Conservation (phyloP, 2,329 filamentous ascomycete genomes). For the Akanthomyces muscarius region DNA sequence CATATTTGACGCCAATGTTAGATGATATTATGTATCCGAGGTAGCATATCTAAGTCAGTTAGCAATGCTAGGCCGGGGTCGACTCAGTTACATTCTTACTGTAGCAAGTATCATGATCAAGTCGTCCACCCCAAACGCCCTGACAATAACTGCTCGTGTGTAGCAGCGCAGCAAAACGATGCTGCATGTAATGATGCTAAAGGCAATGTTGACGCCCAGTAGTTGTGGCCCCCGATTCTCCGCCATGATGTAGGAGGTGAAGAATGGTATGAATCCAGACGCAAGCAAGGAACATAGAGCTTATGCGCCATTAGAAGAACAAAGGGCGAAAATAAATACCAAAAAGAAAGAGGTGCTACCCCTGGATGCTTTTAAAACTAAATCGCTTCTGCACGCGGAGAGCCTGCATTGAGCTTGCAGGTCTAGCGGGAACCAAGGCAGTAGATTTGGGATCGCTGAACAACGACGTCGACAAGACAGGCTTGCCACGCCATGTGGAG, state of each 20-base stretch:
- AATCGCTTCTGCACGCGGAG: too few species aligned
- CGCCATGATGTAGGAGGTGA: background rate
- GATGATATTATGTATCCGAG: conserved; percentile 33
- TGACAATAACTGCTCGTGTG: conserved; percentile 28
- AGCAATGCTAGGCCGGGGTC: background rate
- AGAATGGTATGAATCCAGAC: background rate
- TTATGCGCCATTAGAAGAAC: background rate
- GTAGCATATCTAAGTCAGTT: conserved; percentile 30
- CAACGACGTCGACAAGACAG: background rate
- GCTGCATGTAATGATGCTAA: conserved; percentile 21
- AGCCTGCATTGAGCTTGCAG: background rate
- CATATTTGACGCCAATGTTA: conserved; percentile 35
- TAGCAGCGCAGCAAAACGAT: conserved; percentile 22
- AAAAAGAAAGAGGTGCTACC: background rate
- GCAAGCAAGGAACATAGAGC: background rate
- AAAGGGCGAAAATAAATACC: background rate
- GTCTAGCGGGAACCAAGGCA: background rate
- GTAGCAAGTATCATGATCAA: conserved; percentile 36
- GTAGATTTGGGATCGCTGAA: background rate
- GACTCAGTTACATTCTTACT: conserved; percentile 22
- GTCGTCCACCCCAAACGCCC: conserved; percentile 38
- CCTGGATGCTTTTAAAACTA: background rate
- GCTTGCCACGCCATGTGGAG: background rate
- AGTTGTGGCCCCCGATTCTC: conserved; percentile 28
- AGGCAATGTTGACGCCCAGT: conserved; percentile 25